Evolutionary conservation across 768 basidiomycete genomes (phyloP).

Genomic region (Coprinopsis sp.): DNA sequence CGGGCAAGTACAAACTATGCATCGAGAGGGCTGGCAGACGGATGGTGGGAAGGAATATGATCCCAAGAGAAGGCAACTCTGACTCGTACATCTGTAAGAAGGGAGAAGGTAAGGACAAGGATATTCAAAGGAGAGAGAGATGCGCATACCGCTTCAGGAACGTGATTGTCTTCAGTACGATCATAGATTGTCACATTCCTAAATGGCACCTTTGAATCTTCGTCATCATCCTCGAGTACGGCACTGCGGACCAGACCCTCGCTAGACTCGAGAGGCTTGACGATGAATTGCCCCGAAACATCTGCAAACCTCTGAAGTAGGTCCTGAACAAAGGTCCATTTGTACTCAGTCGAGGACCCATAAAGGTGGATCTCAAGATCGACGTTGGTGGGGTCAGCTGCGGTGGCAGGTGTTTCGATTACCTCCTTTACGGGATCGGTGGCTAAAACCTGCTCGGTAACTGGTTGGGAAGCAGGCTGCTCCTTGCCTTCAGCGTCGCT

Average conservation of each 20-base stretch:
- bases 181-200: slow-evolving; percentile 35
- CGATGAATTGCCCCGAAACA: slow-evolving; percentile 32
- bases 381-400: slow-evolving; percentile 23
- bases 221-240: slow-evolving; percentile 23
- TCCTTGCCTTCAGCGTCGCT: slow-evolving; percentile 18
- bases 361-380: slow-evolving; percentile 66
- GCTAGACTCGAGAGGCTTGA: slow-evolving; percentile 20
- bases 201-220: slow-evolving; percentile 22
- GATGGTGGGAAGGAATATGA: slow-evolving; percentile 59
- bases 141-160: slow-evolving; percentile 31
- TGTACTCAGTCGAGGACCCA: slow-evolving; percentile 52
- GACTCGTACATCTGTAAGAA: slow-evolving; percentile 39
- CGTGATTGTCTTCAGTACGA: slow-evolving; percentile 26
- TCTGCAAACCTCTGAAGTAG: slow-evolving; percentile 52
- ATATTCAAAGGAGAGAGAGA: slow-evolving; percentile 18
- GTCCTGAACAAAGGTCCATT: slow-evolving; percentile 57
- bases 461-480: no score
- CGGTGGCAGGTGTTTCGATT: slow-evolving; percentile 12
- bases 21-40: slow-evolving; percentile 31
- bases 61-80: slow-evolving; percentile 54
- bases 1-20: slow-evolving; percentile 54
- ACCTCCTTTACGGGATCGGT: slow-evolving; percentile 14
- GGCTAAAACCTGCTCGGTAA: no score
- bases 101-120: slow-evolving; percentile 32
- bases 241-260: slow-evolving; percentile 24